Percentiles rank a stretch among this genome's conserved stretches.
phyloP scores from a whole-genome alignment of 1,284 basidiomycete species.

The Leucoagaricus sp. region DNA sequence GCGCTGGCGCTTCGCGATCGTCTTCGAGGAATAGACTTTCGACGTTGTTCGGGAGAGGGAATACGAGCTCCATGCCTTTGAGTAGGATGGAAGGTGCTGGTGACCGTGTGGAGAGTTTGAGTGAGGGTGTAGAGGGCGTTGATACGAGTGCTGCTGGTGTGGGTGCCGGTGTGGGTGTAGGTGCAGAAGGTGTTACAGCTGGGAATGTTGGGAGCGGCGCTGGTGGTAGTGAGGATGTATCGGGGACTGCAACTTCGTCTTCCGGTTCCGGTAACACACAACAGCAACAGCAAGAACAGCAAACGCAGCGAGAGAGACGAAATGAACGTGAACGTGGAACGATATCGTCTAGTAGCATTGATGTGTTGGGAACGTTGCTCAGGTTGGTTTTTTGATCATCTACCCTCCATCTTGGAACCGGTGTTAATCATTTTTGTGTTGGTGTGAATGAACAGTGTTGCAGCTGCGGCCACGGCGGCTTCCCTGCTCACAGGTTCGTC shows the following conservation, averaged over 20 bases:
- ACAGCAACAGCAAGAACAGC: background rate
- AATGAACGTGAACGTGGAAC: constrained; percentile 7
- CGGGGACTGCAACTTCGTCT: too few relatives aligned
- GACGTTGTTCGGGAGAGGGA: constrained; percentile 40
- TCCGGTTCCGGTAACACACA: background rate
- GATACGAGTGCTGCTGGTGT: too few relatives aligned
- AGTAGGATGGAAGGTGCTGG: background rate
- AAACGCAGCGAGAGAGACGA: constrained; percentile 6
- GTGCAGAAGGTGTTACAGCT: too few relatives aligned
- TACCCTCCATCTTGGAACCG: background rate
- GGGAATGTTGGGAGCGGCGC: too few relatives aligned
- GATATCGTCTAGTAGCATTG: constrained; percentile 72
- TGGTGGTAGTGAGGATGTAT: too few relatives aligned
- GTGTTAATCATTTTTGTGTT: background rate
- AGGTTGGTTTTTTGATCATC: constrained; percentile 46
- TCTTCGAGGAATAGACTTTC: constrained; percentile 40
- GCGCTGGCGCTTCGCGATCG: constrained; percentile 9
- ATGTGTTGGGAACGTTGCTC: constrained; percentile 77
- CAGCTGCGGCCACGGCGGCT: constrained; percentile 78
- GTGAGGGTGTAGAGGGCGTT: constrained; percentile 3
- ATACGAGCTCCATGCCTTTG: constrained; percentile 19
- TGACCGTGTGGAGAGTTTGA: too few relatives aligned
- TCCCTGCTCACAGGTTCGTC: constrained; percentile 67
- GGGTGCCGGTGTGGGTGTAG: background rate
- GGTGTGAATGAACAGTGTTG: constrained; percentile 50